A percentile compares a stretch with the other conserved stretches of the same genome.
Conservation (phyloP, 495 filamentous ascomycete genomes). For the Neurospora sp. region DNA sequence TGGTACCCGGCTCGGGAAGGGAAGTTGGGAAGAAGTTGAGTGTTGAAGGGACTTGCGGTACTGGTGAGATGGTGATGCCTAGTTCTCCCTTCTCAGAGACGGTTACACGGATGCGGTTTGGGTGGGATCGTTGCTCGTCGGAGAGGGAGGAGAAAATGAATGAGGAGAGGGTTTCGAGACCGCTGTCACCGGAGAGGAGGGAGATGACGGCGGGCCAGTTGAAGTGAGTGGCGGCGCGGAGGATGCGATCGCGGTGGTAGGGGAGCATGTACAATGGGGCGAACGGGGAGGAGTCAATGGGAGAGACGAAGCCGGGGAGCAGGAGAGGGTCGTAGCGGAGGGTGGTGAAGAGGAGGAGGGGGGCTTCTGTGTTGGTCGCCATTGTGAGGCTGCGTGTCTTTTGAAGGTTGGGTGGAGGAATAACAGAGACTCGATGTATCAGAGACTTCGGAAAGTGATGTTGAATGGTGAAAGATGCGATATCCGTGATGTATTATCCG, state of each 20-base stretch:
- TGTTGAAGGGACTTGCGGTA: constrained; percentile 28
- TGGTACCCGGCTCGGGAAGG: neutral
- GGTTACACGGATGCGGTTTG: constrained; percentile 41
- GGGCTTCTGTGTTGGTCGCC: constrained; percentile 2
- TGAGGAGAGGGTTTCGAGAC: constrained; percentile 24
- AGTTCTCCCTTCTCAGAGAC: constrained; percentile 41
- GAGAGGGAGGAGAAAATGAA: constrained; percentile 13
- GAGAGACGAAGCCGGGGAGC: constrained; percentile 24
- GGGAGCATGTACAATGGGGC: constrained; percentile 72
- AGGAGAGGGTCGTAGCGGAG: constrained; percentile 68
- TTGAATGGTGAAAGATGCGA: neutral
- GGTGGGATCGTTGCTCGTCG: constrained; percentile 14
- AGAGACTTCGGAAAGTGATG: neutral
- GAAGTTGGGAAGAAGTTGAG: constrained; percentile 16
- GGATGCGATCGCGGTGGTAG: constrained; percentile 71
- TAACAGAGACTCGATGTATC: neutral
- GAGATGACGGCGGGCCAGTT: constrained; percentile 42
- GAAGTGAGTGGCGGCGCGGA: constrained; percentile 62
- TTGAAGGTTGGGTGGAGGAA: neutral
- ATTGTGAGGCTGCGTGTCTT: constrained; percentile 3
- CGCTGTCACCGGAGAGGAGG: constrained; percentile 32
- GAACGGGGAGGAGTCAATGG: constrained; percentile 16
- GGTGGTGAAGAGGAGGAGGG: constrained; percentile 59
- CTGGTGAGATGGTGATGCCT: constrained; percentile 38
- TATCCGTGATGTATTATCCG: neutral